Evolutionary conservation across 306 rosid genomes (phyloP).

Genomic region (Sesbania bispinosa): DNA sequence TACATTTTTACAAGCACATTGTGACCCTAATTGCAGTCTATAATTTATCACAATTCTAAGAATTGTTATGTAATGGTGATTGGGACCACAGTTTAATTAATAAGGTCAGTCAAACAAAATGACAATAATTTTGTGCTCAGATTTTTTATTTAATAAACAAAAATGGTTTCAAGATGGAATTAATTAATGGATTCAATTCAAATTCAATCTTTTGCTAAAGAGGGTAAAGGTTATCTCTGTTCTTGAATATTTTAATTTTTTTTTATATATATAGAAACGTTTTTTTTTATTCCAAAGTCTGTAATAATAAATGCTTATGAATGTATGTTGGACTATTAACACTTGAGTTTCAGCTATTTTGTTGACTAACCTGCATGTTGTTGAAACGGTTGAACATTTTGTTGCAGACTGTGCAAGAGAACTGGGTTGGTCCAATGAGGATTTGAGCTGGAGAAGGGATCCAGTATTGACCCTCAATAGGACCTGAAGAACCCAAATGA

Average conservation of each 20-base stretch:
- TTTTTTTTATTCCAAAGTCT: no score
- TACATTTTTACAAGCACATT: no score
- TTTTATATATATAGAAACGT: background rate
- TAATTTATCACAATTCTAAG: no score
- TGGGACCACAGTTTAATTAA: no score
- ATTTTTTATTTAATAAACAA: no score
- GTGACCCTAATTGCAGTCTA: no score
- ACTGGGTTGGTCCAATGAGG: conserved; percentile 93
- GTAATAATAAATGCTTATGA: conserved; percentile 2
- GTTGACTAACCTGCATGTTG: conserved; percentile 86
- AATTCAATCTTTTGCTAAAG: background rate
- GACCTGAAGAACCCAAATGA: conserved; percentile 17
- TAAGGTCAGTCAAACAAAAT: no score
- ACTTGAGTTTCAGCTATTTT: background rate
- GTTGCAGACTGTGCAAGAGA: conserved; percentile 90
- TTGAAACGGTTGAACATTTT: conserved; percentile 94
- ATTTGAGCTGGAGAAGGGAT: conserved; percentile 91
- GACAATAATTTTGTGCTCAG: no score
- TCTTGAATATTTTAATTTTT: background rate
- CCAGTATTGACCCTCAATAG: conserved; percentile 69
- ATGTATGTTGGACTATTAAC: background rate
- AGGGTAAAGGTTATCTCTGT: background rate
- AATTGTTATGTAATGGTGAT: no score
- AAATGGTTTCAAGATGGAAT: no score
- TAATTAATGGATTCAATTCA: background rate